phyloP scores from a whole-genome alignment of 208 protist genomes.

The Porcisia deanei region DNA sequence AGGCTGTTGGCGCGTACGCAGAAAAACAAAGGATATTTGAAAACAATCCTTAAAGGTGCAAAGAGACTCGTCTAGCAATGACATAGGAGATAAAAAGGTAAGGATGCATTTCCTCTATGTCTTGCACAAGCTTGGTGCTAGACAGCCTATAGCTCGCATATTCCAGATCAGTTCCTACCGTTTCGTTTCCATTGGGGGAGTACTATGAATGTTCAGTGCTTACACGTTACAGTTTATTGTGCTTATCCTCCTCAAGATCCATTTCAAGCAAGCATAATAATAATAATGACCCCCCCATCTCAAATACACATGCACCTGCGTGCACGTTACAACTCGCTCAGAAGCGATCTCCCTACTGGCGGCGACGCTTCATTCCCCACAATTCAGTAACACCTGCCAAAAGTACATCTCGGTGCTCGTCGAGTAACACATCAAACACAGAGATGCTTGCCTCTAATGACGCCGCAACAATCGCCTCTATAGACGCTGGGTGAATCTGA shows the following conservation, averaged over 20 bases:
- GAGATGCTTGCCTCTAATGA: conserved; percentile 56
- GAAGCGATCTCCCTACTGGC: not conserved
- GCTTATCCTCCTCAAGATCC: too few relatives aligned
- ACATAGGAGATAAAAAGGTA: not conserved
- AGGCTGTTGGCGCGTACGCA: not conserved
- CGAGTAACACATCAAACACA: conserved; percentile 56
- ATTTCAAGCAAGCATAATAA: too few relatives aligned
- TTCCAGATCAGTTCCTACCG: too few relatives aligned
- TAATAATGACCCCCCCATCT: too few relatives aligned
- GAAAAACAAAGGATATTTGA: too few relatives aligned
- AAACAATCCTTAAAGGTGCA: too few relatives aligned
- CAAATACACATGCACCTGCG: conserved; percentile 1
- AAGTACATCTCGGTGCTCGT: conserved; percentile 29
- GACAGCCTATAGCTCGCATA: too few relatives aligned
- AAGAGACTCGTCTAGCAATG: not conserved
- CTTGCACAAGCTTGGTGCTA: too few relatives aligned
- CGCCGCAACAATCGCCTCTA: conserved; percentile 51
- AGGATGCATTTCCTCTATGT: not conserved
- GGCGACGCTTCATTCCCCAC: conserved; percentile 27
- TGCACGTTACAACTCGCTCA: not conserved
- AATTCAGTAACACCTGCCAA: conserved; percentile 23
- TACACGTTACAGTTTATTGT: too few relatives aligned
- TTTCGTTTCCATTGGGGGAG: too few relatives aligned
- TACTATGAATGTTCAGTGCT: too few relatives aligned
- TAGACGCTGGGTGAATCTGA: conserved; percentile 59